Base-by-base conservation (phyloP, 306 rosid species). In the Pterocarpus santalinus region DNA sequence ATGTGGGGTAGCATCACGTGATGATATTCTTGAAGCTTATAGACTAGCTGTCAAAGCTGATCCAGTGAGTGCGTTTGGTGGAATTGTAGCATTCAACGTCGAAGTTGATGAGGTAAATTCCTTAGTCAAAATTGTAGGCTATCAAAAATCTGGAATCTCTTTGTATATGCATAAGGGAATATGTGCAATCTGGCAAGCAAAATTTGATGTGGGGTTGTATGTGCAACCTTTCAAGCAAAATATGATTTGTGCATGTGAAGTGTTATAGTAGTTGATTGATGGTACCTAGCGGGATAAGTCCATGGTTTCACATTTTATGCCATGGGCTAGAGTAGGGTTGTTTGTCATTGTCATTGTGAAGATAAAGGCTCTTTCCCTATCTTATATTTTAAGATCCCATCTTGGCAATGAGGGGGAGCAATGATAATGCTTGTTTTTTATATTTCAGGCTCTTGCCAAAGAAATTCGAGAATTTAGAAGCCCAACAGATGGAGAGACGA, bases 61-160 rank as follows among this genome's bases (percentile, higher is more conserved):
- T 85, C 98, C 99, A 7, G 97, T 95, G 81, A 95, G 99, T 81
- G 99, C 98, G 74, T 95, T 95, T 56, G 99, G 99, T 63, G 99
- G 99, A 64, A 95, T 93, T 77, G 97, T 95, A 5, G 98, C 98
- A 67, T 93, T 95, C 89, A 95, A 95, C 49, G 65, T 86, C 56
- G 94, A 91, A 85, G 86, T 95, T 75, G 99, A 95, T 47, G 99
- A 90, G 98, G 99, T 95, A 55, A 79, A 86, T 72, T 36, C 39
- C 73, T 34, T 10, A 44, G 8, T 69, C 39, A 60, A 66, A 47
- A 30, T 68, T 66, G 30, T 17, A 15, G 72, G 15, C 28, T 36
- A 58, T 52, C 13, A 12, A 60, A 66, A 75, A 52, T 39, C 35
- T 41, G 22, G 15, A 65, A 32, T 49, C 34, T 66, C 44, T 49